Percentiles rank a stretch among this genome's conserved stretches.
Evolutionary conservation across 768 basidiomycete genomes (phyloP).

Genomic region (Trichaptum fuscoviolaceum): DNA sequence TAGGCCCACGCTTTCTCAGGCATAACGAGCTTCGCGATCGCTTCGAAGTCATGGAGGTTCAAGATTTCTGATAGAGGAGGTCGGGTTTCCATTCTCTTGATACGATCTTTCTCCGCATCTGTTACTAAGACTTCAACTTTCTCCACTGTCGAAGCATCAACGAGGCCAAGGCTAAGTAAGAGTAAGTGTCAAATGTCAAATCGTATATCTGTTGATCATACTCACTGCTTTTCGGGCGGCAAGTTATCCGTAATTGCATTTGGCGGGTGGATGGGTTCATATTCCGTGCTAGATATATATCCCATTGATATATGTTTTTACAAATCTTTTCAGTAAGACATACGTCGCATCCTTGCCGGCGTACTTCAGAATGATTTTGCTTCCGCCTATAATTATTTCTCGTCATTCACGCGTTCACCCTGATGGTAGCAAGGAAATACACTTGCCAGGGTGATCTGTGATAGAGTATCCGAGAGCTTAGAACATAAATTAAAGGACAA

Average conservation of each 20-base stretch:
- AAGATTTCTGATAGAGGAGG: conserved; percentile 77
- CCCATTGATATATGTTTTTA: neutral
- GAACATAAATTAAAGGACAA: conserved; percentile 3
- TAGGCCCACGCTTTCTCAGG: conserved; percentile 92
- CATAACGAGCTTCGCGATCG: conserved; percentile 79
- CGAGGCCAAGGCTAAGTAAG: conserved; percentile 48
- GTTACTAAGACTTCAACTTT: conserved; percentile 59
- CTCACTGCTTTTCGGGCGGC: conserved; percentile 80
- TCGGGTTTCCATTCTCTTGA: conserved; percentile 52
- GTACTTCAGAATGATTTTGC: conserved; percentile 81
- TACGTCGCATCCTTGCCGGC: conserved; percentile 89
- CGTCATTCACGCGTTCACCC: neutral
- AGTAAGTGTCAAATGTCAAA: conserved; percentile 10
- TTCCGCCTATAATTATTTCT: conserved; percentile 49
- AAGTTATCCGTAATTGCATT: conserved; percentile 73
- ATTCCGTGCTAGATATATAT: conserved; percentile 51
- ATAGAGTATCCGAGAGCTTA: neutral
- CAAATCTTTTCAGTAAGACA: conserved; percentile 22
- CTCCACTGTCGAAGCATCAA: conserved; percentile 64
- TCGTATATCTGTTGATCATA: neutral
- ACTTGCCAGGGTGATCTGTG: conserved; percentile 58
- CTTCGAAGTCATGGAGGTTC: conserved; percentile 93
- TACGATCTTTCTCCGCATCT: conserved; percentile 65
- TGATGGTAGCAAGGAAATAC: neutral
- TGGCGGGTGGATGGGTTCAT: conserved; percentile 87